Conservation (phyloP, 495 filamentous ascomycete genomes). For the Trichocladium uniseriatum region DNA sequence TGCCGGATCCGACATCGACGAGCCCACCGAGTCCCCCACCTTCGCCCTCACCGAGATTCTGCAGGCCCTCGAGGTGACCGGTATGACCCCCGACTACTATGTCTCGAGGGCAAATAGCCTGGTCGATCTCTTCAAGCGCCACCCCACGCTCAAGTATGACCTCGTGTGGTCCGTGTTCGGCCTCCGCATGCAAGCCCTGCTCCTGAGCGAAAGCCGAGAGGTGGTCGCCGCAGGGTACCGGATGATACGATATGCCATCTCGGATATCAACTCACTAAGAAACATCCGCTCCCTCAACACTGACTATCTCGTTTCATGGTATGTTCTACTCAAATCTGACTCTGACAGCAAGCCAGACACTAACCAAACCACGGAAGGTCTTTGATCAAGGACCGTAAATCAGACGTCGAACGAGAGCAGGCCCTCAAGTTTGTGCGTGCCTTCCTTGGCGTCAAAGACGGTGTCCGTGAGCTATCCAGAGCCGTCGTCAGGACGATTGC, state of each 20-base stretch:
- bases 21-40: slow-evolving; percentile 79
- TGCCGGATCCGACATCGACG: slow-evolving; percentile 48
- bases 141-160: slow-evolving; percentile 92
- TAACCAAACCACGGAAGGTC: slow-evolving; percentile 39
- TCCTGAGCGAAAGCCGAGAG: slow-evolving; percentile 88
- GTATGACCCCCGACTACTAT: slow-evolving; percentile 88
- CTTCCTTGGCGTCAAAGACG: slow-evolving; percentile 92
- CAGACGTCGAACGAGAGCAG: slow-evolving; percentile 92
- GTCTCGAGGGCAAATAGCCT: slow-evolving; percentile 83
- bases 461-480: slow-evolving; percentile 77
- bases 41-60: slow-evolving; percentile 82
- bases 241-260: slow-evolving; percentile 87
- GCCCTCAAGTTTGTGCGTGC: slow-evolving; percentile 93
- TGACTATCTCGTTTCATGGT: slow-evolving; percentile 80
- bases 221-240: slow-evolving; percentile 92
- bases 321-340: slow-evolving; percentile 12
- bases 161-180: slow-evolving; percentile 93
- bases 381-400: slow-evolving; percentile 87
- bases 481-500: slow-evolving; percentile 80
- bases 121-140: slow-evolving; percentile 83
- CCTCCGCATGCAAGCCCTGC: slow-evolving; percentile 83
- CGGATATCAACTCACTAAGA: slow-evolving; percentile 78
- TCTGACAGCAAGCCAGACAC: neutral
- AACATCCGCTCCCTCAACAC: slow-evolving; percentile 82
- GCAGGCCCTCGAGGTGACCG: slow-evolving; percentile 75